Percentiles rank a stretch among this genome's conserved stretches.
phyloP scores from a whole-genome alignment of 306 rosid genomes.

The Cucumis cinereus region DNA sequence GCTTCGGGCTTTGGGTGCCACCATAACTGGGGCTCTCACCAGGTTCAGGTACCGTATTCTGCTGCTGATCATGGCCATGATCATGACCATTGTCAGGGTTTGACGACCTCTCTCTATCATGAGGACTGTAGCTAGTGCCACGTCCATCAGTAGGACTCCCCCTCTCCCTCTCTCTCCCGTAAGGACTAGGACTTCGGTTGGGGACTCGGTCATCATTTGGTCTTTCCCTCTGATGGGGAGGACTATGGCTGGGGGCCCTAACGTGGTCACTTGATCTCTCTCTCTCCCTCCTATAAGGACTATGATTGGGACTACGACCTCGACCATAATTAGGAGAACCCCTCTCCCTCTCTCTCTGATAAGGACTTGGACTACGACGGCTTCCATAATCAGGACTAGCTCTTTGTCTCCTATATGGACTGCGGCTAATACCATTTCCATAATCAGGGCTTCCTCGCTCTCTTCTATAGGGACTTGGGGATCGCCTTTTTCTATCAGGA shows the following conservation, averaged over 20 bases:
- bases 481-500: slow-evolving; percentile 68
- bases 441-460: slow-evolving; percentile 98
- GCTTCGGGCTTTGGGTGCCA: slow-evolving; percentile 76
- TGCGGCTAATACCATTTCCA: slow-evolving; percentile 64
- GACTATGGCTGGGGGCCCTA: slow-evolving; percentile 16
- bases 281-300: slow-evolving; percentile 22
- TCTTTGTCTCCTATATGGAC: slow-evolving; percentile 59
- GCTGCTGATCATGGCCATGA: slow-evolving; percentile 44
- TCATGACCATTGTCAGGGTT: slow-evolving; percentile 52
- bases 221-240: slow-evolving; percentile 22
- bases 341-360: slow-evolving; percentile 28
- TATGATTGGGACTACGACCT: slow-evolving; percentile 43
- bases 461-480: slow-evolving; percentile 75
- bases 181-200: slow-evolving; percentile 30
- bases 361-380: slow-evolving; percentile 52
- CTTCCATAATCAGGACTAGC: slow-evolving; percentile 79
- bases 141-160: slow-evolving; percentile 42
- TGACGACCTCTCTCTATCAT: slow-evolving; percentile 26
- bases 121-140: slow-evolving; percentile 31
- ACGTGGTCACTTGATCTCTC: slow-evolving; percentile 21
- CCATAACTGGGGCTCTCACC: slow-evolving; percentile 65
- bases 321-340: slow-evolving; percentile 47
- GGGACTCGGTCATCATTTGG: slow-evolving; percentile 16
- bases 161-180: slow-evolving; percentile 31
- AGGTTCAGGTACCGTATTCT: slow-evolving; percentile 36